Conservation (phyloP, 257 asterid genomes). For the Solanum habrochaites region DNA sequence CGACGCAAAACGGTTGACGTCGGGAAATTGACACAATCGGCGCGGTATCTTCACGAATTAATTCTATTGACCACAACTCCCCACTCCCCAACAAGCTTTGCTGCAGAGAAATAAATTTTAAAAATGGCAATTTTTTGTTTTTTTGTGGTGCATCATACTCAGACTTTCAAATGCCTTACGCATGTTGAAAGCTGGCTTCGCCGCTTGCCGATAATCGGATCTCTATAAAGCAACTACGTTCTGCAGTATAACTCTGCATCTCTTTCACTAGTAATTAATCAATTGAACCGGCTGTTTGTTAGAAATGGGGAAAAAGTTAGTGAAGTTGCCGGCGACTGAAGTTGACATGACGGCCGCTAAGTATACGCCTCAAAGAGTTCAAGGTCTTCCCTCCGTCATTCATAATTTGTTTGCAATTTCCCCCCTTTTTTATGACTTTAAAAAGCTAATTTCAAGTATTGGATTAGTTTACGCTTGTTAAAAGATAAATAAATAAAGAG, state of each 20-base stretch:
- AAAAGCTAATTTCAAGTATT: background rate
- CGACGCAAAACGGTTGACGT: background rate
- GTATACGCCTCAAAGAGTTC: conserved; percentile 39
- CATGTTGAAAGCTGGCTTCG: background rate
- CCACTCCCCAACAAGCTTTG: background rate
- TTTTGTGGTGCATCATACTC: background rate
- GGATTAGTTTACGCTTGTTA: background rate
- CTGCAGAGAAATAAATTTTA: background rate
- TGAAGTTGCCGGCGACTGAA: conserved; percentile 68
- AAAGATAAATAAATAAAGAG: background rate
- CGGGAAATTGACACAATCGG: background rate
- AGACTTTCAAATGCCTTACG: background rate
- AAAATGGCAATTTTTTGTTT: background rate
- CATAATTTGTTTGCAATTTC: background rate
- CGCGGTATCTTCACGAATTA: background rate
- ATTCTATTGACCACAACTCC: background rate
- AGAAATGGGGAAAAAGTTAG: conserved; percentile 60
- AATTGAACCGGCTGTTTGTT: background rate
- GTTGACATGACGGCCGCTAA: conserved; percentile 62
- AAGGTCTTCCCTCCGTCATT: conserved; percentile 28
- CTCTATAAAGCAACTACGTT: background rate
- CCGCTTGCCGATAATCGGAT: background rate
- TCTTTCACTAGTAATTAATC: background rate
- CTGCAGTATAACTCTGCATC: background rate
- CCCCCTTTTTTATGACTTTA: background rate